phyloP scores from a whole-genome alignment of 495 filamentous ascomycete genomes.

The Neurospora sp. region DNA sequence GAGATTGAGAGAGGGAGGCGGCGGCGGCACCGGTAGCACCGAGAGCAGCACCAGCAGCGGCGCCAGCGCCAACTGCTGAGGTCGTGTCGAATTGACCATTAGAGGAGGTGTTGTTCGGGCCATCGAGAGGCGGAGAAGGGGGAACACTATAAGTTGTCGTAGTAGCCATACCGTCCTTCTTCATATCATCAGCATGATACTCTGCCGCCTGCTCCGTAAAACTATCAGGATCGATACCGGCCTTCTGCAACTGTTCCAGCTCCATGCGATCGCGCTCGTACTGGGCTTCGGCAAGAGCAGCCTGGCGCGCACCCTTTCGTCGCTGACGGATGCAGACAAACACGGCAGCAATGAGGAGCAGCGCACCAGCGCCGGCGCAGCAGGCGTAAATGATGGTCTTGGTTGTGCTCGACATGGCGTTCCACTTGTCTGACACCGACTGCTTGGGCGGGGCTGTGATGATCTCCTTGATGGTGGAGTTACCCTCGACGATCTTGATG shows the following conservation, averaged over 20 bases:
- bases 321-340: constrained; percentile 61
- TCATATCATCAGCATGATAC: constrained; percentile 29
- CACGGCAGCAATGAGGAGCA: constrained; percentile 34
- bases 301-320: constrained; percentile 52
- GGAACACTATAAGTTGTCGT: constrained; percentile 26
- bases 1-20: constrained; percentile 14
- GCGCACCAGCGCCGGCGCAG: constrained; percentile 38
- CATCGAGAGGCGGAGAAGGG: constrained; percentile 20
- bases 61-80: constrained; percentile 3
- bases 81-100: neutral
- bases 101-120: constrained; percentile 11
- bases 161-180: constrained; percentile 18
- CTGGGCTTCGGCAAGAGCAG: constrained; percentile 43
- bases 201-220: constrained; percentile 29
- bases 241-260: constrained; percentile 43
- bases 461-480: constrained; percentile 45
- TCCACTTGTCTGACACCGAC: constrained; percentile 46
- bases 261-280: constrained; percentile 52
- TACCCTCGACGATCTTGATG: constrained; percentile 56
- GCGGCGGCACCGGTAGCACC: constrained; percentile 19
- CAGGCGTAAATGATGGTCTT: constrained; percentile 54
- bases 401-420: constrained; percentile 38
- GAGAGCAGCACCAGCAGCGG: constrained; percentile 8
- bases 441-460: constrained; percentile 33
- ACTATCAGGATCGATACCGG: constrained; percentile 35